These are phyloP conservation scores for Xylaria sp. DNA, from an alignment of 2,329 filamentous ascomycete species.

Conservation along the genomic window DNA sequence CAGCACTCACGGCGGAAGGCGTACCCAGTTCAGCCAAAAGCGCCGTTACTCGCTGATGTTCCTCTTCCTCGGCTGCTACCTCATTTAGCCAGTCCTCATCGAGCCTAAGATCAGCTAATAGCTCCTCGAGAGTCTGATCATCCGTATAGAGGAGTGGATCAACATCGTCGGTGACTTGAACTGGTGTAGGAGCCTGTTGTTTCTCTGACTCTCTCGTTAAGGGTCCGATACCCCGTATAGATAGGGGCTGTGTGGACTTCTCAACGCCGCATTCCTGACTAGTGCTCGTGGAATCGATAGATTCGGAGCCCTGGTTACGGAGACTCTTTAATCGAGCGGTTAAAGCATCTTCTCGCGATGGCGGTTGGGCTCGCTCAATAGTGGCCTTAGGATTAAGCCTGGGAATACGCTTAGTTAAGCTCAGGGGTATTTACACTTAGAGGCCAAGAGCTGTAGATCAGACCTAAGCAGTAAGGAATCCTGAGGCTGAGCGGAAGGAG, in stretches of 20 bases:
- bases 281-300: constrained; percentile 28
- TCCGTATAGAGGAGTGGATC: constrained; percentile 58
- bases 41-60: constrained; percentile 48
- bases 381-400: constrained; percentile 47
- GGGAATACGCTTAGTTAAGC: constrained; percentile 44
- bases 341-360: constrained; percentile 62
- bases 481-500: constrained; percentile 1
- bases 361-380: constrained; percentile 56
- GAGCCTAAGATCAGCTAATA: constrained; percentile 57
- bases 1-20: constrained; percentile 23
- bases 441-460: constrained; percentile 1
- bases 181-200: constrained; percentile 18
- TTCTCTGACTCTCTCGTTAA: constrained; percentile 16
- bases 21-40: constrained; percentile 50
- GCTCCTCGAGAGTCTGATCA: constrained; percentile 63
- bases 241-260: constrained; percentile 36
- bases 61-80: constrained; percentile 45
- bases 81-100: constrained; percentile 51
- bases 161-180: constrained; percentile 44
- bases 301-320: constrained; percentile 54
- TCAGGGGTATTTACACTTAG: constrained; percentile 3
- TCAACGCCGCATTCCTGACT: constrained; percentile 17
- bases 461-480: neutral
- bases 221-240: constrained; percentile 11
- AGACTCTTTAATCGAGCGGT: constrained; percentile 63